These are phyloP conservation scores for Magnusiomyces suaveolens DNA, from an alignment of 1,139 yeast species.

Conservation along the genomic window DNA sequence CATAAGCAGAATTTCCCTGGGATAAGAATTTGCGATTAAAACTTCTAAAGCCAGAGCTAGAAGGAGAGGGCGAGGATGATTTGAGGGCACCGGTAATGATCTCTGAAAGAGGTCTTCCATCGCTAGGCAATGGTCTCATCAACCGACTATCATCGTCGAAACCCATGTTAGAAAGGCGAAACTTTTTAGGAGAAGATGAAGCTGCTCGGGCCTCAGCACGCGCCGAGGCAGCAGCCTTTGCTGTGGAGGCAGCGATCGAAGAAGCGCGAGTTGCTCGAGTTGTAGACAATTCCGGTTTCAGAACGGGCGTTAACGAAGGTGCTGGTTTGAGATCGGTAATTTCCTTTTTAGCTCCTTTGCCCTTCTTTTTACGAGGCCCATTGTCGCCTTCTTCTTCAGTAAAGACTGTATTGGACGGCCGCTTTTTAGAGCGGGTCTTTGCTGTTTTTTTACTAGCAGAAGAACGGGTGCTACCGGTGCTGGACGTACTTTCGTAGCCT, in stretches of 20 bases:
- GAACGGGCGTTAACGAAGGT: neutral
- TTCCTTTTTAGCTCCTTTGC: neutral
- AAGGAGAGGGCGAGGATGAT: neutral
- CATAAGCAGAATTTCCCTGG: neutral
- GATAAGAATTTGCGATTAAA: neutral
- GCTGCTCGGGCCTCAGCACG: neutral
- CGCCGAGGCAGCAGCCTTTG: neutral
- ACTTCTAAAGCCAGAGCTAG: neutral
- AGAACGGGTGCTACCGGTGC: conserved; percentile 4
- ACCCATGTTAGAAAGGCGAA: conserved; percentile 3
- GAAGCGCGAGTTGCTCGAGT: neutral
- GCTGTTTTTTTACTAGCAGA: conserved; percentile 1
- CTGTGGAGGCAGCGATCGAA: neutral
- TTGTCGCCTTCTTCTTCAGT: neutral
- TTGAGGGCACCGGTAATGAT: neutral
- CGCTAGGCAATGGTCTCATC: neutral
- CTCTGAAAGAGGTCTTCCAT: neutral
- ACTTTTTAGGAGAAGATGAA: neutral
- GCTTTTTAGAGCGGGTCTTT: neutral
- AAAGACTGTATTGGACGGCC: neutral
- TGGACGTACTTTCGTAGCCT: conserved; percentile 4
- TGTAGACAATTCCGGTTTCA: neutral
- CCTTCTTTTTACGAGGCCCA: neutral
- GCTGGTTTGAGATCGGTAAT: neutral
- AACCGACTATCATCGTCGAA: neutral